phyloP scores from a whole-genome alignment of 176 grass and related monocot species.

The Oryza rufipogon region DNA sequence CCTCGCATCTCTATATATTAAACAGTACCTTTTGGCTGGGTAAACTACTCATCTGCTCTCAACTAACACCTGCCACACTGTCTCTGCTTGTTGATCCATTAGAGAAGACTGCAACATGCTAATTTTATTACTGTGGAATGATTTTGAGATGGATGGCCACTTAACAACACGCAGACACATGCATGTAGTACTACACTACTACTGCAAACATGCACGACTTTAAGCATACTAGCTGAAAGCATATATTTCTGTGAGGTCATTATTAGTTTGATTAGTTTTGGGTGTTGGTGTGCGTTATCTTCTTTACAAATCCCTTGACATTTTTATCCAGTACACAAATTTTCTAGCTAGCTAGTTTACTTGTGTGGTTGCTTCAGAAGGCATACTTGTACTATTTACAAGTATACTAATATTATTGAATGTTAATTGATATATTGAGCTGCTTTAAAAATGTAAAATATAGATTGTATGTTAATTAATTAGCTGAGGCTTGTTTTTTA shows the following conservation, averaged over 20 bases:
- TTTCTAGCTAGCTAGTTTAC: background rate
- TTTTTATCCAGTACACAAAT: background rate
- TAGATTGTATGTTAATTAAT: background rate
- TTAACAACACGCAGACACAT: conserved; percentile 8
- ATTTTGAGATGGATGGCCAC: background rate
- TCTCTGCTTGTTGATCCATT: conserved; percentile 34
- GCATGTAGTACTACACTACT: background rate
- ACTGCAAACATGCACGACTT: background rate
- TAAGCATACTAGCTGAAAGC: background rate
- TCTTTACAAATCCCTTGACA: background rate
- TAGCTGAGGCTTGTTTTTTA: background rate
- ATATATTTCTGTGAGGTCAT: background rate
- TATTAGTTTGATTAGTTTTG: background rate
- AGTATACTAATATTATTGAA: background rate
- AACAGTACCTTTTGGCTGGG: conserved; percentile 7
- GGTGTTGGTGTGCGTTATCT: background rate
- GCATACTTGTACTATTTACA: background rate
- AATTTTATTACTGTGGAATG: conserved; percentile 30
- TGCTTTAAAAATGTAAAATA: background rate
- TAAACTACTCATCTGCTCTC: conserved; percentile 36
- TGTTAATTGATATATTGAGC: background rate
- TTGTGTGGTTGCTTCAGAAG: background rate
- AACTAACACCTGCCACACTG: conserved; percentile 45
- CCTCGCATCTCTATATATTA: conserved; percentile 1
- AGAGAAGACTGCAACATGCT: conserved; percentile 11